These are phyloP conservation scores for Microthlaspi erraticum DNA, from an alignment of 345 rosid species.

Conservation along the genomic window DNA sequence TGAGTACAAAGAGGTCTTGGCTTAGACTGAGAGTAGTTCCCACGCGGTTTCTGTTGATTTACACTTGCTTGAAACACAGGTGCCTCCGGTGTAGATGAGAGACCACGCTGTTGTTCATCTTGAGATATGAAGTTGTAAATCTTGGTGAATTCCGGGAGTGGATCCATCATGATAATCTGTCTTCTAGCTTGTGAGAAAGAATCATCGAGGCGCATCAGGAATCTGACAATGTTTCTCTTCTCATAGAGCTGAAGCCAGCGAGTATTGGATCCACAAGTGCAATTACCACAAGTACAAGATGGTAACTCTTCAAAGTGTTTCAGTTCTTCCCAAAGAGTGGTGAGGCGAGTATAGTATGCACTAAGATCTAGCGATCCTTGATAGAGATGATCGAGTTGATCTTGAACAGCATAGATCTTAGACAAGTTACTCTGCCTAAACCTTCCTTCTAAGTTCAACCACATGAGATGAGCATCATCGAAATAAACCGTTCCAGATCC, in stretches of 20 bases:
- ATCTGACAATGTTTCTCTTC: background rate
- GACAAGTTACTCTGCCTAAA: background rate
- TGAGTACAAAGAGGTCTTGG: too few relatives aligned
- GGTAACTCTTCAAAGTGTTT: background rate
- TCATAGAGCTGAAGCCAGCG: background rate
- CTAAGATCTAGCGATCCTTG: background rate
- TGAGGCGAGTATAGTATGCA: background rate
- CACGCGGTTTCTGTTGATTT: background rate
- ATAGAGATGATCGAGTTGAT: background rate
- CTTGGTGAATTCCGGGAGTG: background rate
- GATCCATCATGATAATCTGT: background rate
- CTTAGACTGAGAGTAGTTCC: too few relatives aligned
- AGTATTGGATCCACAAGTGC: background rate
- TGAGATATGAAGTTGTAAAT: background rate
- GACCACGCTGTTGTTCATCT: background rate
- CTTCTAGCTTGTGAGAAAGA: background rate
- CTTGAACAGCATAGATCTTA: background rate
- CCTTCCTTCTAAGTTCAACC: background rate
- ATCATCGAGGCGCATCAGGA: background rate
- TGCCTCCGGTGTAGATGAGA: accelerated
- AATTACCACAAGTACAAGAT: background rate
- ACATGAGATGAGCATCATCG: background rate
- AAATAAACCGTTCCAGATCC: background rate
- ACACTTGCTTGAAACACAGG: background rate
- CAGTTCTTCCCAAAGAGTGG: background rate